phyloP scores from a whole-genome alignment of 768 basidiomycete genomes.

The Cystobasidium onofrii region DNA sequence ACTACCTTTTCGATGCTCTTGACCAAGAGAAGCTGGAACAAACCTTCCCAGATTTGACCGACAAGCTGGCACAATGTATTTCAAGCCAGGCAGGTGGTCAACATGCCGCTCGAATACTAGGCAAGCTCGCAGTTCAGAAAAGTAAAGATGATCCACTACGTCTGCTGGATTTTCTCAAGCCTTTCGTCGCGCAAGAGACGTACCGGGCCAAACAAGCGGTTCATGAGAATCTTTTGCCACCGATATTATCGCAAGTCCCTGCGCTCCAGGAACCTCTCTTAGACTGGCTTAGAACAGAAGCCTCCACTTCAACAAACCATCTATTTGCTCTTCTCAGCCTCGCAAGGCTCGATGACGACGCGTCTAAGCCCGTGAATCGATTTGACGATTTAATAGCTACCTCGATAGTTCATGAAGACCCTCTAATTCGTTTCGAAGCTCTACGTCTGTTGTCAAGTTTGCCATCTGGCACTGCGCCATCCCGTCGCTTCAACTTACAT shows the following conservation, averaged over 20 bases:
- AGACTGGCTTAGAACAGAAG: background rate
- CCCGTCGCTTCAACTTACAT: background rate
- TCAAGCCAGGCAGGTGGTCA: constrained; percentile 11
- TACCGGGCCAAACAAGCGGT: background rate
- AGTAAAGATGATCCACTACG: background rate
- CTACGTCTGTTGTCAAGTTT: background rate
- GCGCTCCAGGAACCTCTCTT: background rate
- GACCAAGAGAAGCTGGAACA: background rate
- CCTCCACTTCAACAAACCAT: background rate
- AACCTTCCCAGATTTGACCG: constrained; percentile 1
- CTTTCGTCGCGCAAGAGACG: background rate
- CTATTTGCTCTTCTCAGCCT: background rate
- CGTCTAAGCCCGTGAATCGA: background rate
- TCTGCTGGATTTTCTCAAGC: background rate
- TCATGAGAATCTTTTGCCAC: constrained; percentile 17
- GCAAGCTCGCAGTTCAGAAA: background rate
- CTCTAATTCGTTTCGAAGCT: constrained; percentile 18
- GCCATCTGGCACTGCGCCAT: background rate
- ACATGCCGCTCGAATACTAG: constrained; percentile 5
- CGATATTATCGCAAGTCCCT: background rate
- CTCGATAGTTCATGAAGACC: constrained; percentile 26
- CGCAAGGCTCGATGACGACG: background rate
- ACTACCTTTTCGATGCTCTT: background rate
- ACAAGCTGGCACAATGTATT: constrained; percentile 10
- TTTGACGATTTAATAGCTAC: constrained; percentile 2